Percentiles rank a stretch among this genome's conserved stretches.
These are phyloP conservation scores for Arabis hirsuta DNA, from an alignment of 345 rosid species.

Conservation along the genomic window DNA sequence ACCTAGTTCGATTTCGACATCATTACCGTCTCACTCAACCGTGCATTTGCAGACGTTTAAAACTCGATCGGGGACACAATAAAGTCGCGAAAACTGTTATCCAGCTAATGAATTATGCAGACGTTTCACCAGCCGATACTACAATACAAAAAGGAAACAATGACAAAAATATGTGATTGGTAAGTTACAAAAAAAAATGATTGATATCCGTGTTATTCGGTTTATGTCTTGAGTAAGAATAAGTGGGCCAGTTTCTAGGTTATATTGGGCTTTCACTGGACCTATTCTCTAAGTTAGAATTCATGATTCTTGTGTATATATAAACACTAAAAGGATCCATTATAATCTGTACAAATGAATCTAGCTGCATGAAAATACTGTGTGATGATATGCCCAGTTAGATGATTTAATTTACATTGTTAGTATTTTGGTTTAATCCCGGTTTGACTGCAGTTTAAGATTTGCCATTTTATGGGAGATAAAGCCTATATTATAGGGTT, in stretches of 20 bases:
- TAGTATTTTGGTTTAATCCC: slow-evolving; percentile 8
- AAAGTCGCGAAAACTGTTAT: no score
- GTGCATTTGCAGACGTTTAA: no score
- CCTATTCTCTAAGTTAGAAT: neutral
- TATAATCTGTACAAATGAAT: neutral
- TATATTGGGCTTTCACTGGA: slow-evolving; percentile 11
- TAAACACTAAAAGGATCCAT: slow-evolving; percentile 2
- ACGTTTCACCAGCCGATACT: no score
- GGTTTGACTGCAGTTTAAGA: no score
- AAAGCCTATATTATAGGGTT: neutral
- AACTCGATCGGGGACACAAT: no score
- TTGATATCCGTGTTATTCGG: neutral
- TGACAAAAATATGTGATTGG: neutral
- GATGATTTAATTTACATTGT: neutral
- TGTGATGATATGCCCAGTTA: neutral
- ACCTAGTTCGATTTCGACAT: no score
- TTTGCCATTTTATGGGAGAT: no score
- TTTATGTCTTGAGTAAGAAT: neutral
- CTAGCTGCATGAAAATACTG: neutral
- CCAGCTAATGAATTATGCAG: no score
- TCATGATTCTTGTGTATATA: neutral
- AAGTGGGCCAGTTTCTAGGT: neutral
- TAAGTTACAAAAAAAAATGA: neutral
- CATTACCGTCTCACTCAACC: no score
- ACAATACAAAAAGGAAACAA: no score